Percentiles rank a stretch among this genome's conserved stretches.
Conservation (phyloP, 2,329 filamentous ascomycete species). For the Cercospora zeae-maydis region DNA sequence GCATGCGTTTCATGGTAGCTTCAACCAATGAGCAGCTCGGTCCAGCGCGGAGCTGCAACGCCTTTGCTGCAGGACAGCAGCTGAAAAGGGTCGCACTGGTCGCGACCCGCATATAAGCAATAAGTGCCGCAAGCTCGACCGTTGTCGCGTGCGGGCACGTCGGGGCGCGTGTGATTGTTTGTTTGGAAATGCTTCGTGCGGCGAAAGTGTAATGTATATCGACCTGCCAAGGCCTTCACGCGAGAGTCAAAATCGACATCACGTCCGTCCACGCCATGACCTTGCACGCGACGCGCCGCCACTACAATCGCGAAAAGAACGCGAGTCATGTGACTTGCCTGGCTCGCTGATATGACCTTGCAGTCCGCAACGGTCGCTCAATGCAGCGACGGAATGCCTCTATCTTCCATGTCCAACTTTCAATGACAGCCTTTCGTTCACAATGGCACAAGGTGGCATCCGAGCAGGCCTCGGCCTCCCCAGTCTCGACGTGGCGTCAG, state of each 20-base stretch:
- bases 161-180: slow-evolving; percentile 8
- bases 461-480: slow-evolving; percentile 85
- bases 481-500: slow-evolving; percentile 76
- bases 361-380: neutral
- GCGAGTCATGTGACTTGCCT: neutral
- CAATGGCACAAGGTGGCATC: slow-evolving; percentile 82
- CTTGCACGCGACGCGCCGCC: neutral
- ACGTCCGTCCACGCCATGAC: neutral
- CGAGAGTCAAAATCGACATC: slow-evolving; percentile 3
- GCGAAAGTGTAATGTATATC: neutral
- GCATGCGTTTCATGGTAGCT: slow-evolving; percentile 20
- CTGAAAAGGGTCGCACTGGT: slow-evolving; percentile 10
- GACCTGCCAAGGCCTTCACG: neutral
- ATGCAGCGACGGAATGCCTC: too few species aligned
- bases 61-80: slow-evolving; percentile 12
- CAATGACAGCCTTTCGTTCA: slow-evolving; percentile 41
- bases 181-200: neutral
- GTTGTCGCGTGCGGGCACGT: slow-evolving; percentile 9
- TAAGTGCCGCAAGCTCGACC: slow-evolving; percentile 18
- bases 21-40: slow-evolving; percentile 13
- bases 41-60: neutral
- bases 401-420: neutral
- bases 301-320: neutral
- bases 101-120: slow-evolving; percentile 9
- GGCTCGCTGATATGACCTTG: neutral